Evolutionary conservation across 2,329 filamentous ascomycete genomes (phyloP).

Genomic region (Penicillium sp.): DNA sequence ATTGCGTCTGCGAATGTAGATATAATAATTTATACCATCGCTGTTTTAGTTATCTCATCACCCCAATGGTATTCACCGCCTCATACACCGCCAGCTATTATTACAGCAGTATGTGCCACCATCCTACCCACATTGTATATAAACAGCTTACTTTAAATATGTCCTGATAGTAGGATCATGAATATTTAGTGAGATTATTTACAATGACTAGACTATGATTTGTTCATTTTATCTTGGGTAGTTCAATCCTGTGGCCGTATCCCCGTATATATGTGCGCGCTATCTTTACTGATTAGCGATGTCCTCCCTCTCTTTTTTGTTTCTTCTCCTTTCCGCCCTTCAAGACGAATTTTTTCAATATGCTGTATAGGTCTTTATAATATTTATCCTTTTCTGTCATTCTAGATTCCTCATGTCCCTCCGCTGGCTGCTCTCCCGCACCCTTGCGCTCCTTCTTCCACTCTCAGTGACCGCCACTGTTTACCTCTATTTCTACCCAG

Average conservation of each 20-base stretch:
- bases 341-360: constrained; percentile 14
- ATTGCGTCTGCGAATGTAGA: constrained; percentile 2
- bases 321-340: constrained; percentile 5
- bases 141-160: neutral
- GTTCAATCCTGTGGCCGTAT: neutral
- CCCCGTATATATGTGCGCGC: neutral
- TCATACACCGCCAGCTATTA: neutral
- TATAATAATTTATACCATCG: neutral
- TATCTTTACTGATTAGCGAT: neutral
- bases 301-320: neutral
- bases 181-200: neutral
- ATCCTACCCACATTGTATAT: neutral
- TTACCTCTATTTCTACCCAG: constrained; percentile 85
- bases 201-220: neutral
- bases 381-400: constrained; percentile 9
- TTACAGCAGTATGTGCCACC: neutral
- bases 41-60: neutral
- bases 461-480: constrained; percentile 67
- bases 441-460: constrained; percentile 56
- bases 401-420: constrained; percentile 47
- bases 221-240: neutral
- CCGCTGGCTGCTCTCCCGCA: constrained; percentile 46
- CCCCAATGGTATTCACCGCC: neutral
- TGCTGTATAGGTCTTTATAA: constrained; percentile 20
- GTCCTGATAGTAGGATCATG: neutral